Evolutionary conservation across 176 grass and related monocot species (phyloP), one percentile per base, ranked within the genome.

Genomic region (Elymus sibiricus): DNA sequence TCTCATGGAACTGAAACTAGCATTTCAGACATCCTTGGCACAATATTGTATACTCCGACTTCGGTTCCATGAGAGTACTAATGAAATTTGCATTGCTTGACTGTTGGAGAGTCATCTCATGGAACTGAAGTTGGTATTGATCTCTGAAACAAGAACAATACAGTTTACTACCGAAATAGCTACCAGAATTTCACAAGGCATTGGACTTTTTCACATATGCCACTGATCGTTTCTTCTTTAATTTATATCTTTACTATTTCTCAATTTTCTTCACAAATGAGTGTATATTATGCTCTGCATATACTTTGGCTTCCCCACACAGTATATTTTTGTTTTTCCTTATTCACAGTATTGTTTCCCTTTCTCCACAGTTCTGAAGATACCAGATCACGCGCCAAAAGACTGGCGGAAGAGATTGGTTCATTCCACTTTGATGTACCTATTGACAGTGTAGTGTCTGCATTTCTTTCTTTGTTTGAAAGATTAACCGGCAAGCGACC

Each of bases 351-450:
- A 35, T 40, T 81, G 19, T 82, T 82, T 83, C 35, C 78, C 58
- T 82, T 82, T 83, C 35, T 80, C 58, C 61, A 81, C 88, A 98
- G 96, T 89, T 98, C 96, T 27, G 86, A 95, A 84, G 93, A 77
- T 80, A 98, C 96, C 74, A 90, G 84, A 92, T 98, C 89, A 75
- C 93, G 96, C 76, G 96, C 96, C 64, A 94, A 92, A 91, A 88
- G 66, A 64, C 84, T 98, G 77, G 83, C 93, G 46, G 84, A 92
- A 69, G 96, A 95, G 85, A 93, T 98, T 74, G 96, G 96, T 84
- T 92, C 96, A 66, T 89, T 91, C 85, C 93, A 98, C 73, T 60
- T 98, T 40, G 87, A 95, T 66, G 93, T 94, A n/a, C 82, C 83
- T 49, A 98, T 98, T 65, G 96, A 98, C 78, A 92, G 77, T 81